Conservation (phyloP, 768 basidiomycete species). For the Dacryopinax primogenitus region DNA sequence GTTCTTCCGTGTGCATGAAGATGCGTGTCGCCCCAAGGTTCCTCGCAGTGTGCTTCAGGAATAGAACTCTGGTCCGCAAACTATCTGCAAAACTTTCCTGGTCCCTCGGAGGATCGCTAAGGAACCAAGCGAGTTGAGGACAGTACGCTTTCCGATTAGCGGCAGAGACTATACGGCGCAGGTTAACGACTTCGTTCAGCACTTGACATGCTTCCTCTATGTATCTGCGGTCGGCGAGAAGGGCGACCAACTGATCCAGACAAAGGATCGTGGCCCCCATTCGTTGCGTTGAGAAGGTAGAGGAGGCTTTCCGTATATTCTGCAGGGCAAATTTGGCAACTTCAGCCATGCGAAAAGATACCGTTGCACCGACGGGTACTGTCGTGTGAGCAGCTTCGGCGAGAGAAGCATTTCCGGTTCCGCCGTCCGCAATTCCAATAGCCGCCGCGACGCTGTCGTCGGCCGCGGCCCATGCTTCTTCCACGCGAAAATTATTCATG, state of each 20-base stretch:
- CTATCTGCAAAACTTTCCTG: background rate
- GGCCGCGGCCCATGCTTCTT: background rate
- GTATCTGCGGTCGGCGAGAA: background rate
- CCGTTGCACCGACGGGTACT: background rate
- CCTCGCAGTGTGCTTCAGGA: no score
- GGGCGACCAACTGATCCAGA: background rate
- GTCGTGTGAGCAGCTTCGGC: background rate
- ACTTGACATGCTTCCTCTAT: background rate
- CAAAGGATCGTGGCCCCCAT: background rate
- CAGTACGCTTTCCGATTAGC: background rate
- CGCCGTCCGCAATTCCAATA: background rate
- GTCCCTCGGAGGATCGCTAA: background rate
- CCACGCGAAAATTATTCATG: background rate
- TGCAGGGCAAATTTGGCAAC: background rate
- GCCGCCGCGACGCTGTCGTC: background rate
- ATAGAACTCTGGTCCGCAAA: no score
- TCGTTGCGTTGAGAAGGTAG: background rate
- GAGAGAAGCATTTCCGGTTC: no score
- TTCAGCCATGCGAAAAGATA: background rate
- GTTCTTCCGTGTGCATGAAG: background rate
- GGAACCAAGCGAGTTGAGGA: background rate
- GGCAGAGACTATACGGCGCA: background rate
- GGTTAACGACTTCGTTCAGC: background rate
- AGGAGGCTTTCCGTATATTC: background rate
- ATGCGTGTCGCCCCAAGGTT: no score